Evolutionary conservation across 202 grass and related monocot species (phyloP).

Genomic region (Setaria viridis): DNA sequence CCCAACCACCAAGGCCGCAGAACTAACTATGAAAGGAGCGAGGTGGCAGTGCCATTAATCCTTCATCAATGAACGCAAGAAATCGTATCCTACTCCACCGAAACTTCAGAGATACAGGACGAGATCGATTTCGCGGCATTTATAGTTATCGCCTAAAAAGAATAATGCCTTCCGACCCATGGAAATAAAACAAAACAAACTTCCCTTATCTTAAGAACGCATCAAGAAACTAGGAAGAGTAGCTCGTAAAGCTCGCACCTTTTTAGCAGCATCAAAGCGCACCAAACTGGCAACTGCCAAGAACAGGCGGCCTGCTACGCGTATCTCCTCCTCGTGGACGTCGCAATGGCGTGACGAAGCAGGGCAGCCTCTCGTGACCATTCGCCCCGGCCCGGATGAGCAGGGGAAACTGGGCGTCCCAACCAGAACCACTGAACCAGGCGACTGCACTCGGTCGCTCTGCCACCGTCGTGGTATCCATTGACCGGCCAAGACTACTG

Average conservation of each 20-base stretch:
- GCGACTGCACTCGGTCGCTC: neutral
- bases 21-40: neutral
- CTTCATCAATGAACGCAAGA: constrained; percentile 35
- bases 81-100: neutral
- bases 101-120: neutral
- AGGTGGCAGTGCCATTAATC: constrained; percentile 33
- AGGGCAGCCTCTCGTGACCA: neutral
- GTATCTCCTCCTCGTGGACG: constrained; percentile 36
- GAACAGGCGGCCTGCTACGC: neutral
- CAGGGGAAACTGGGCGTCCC: neutral
- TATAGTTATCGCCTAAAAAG: neutral
- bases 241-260: neutral
- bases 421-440: too few species aligned
- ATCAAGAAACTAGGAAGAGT: neutral
- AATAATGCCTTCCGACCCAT: neutral
- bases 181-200: neutral
- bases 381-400: neutral
- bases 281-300: constrained; percentile 6
- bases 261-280: constrained; percentile 22
- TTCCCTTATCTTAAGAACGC: neutral
- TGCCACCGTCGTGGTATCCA: neutral
- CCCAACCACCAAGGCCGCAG: constrained; percentile 24
- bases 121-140: constrained; percentile 25
- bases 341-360: neutral
- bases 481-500: neutral